Evolutionary conservation across 495 filamentous ascomycete genomes (phyloP).

Genomic region (Letharia lupina): DNA sequence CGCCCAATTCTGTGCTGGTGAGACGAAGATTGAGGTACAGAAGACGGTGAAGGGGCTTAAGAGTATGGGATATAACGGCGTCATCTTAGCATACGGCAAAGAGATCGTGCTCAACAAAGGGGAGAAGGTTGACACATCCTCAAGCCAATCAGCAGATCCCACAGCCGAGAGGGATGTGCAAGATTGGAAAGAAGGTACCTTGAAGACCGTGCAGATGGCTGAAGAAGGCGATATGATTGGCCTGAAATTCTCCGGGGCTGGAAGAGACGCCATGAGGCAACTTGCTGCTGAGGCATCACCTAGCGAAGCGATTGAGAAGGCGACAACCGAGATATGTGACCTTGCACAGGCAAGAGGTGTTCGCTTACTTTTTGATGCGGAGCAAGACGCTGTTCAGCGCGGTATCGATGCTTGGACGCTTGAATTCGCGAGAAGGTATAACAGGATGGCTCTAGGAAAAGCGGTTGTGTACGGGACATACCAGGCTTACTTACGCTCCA

Average conservation of each 20-base stretch:
- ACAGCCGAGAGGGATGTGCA: constrained; percentile 49
- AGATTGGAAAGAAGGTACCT: constrained; percentile 64
- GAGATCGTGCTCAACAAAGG: constrained; percentile 38
- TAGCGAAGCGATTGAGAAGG: constrained; percentile 51
- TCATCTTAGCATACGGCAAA: constrained; percentile 41
- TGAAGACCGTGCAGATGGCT: constrained; percentile 68
- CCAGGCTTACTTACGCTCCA: constrained; percentile 76
- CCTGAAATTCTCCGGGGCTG: constrained; percentile 90
- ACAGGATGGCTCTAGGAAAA: constrained; percentile 40
- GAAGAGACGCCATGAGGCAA: constrained; percentile 58
- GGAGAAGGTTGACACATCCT: constrained; percentile 28
- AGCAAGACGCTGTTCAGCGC: constrained; percentile 70
- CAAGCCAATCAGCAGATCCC: constrained; percentile 22
- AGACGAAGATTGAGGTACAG: constrained; percentile 32
- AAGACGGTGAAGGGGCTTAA: constrained; percentile 33
- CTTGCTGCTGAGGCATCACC: constrained; percentile 53
- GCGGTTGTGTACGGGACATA: constrained; percentile 69
- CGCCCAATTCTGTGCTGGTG: constrained; percentile 42
- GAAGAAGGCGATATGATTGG: constrained; percentile 75
- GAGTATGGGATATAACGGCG: constrained; percentile 37
- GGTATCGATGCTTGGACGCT: constrained; percentile 85
- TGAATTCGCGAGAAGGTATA: constrained; percentile 75
- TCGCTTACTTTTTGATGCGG: constrained; percentile 78
- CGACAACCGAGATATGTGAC: constrained; percentile 69
- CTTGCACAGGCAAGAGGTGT: constrained; percentile 63